These are phyloP conservation scores for Jamesozyma piceae DNA, from an alignment of 805 yeast genomes.

Conservation along the genomic window DNA sequence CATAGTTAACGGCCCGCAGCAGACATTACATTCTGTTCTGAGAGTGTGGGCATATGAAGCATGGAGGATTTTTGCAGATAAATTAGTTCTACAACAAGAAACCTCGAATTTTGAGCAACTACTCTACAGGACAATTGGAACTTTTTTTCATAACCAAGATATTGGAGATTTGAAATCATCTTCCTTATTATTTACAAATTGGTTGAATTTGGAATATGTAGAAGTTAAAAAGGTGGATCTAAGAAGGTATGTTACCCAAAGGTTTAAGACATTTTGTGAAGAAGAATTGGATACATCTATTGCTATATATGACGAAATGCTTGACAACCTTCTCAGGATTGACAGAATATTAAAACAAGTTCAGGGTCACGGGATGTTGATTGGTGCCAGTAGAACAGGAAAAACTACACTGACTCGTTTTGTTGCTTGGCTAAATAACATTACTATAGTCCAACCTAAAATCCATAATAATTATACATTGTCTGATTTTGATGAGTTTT, in stretches of 20 bases:
- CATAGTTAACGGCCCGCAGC: conserved; percentile 30
- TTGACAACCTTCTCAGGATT: conserved; percentile 67
- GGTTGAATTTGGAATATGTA: conserved; percentile 59
- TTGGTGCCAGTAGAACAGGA: conserved; percentile 79
- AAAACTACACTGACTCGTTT: conserved; percentile 67
- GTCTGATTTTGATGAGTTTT: conserved; percentile 55
- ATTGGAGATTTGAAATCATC: conserved; percentile 28
- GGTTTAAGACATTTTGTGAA: conserved; percentile 64
- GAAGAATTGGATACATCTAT: conserved; percentile 60
- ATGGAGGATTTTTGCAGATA: conserved; percentile 64
- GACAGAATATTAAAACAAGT: conserved; percentile 76
- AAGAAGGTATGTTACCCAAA: conserved; percentile 45
- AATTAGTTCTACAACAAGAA: conserved; percentile 44
- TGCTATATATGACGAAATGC: conserved; percentile 56
- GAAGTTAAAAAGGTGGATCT: conserved; percentile 45
- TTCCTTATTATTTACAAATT: conserved; percentile 62
- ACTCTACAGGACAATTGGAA: conserved; percentile 27
- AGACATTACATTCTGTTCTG: conserved; percentile 38
- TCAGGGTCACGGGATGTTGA: conserved; percentile 83
- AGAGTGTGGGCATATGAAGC: conserved; percentile 79
- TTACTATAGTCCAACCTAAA: conserved; percentile 47
- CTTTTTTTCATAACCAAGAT: conserved; percentile 41
- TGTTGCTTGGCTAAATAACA: conserved; percentile 87
- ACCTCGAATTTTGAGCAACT: conserved; percentile 40
- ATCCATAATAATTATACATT: conserved; percentile 48